phyloP scores from a whole-genome alignment of 225 moss, liverwort and hornwort species.

The Sphagnum contortum region DNA sequence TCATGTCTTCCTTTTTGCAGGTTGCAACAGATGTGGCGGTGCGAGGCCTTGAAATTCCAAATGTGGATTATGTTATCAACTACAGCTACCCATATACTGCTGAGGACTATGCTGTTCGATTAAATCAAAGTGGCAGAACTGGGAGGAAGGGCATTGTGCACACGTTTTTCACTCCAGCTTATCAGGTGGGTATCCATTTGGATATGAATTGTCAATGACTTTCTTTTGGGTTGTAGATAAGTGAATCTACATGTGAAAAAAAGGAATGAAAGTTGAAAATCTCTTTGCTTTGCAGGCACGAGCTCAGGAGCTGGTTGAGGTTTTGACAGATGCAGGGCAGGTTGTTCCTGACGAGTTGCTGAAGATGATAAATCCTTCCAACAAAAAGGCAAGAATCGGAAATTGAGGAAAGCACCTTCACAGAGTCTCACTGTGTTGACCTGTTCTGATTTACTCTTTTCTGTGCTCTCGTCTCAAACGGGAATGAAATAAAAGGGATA shows the following conservation, averaged over 20 bases:
- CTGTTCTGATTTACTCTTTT: too few species aligned
- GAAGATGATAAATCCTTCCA: constrained; percentile 30
- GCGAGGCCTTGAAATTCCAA: constrained; percentile 62
- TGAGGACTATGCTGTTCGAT: constrained; percentile 58
- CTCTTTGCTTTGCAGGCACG: constrained; percentile 21
- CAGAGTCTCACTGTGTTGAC: too few species aligned
- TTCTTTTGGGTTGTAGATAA: too few species aligned
- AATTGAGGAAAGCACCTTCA: too few species aligned
- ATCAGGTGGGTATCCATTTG: constrained; percentile 21
- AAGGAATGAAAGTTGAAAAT: too few species aligned
- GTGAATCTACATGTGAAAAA: too few species aligned
- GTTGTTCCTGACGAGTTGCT: constrained; percentile 71
- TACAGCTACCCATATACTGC: constrained; percentile 65
- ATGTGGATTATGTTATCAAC: constrained; percentile 75
- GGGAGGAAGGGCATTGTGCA: constrained; percentile 66
- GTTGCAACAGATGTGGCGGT: constrained; percentile 74
- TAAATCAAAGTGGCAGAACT: constrained; percentile 47
- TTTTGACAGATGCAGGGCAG: constrained; percentile 78
- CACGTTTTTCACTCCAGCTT: constrained; percentile 54
- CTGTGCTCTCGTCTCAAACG: too few species aligned
- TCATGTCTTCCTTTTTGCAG: constrained; percentile 8
- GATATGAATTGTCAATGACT: too few species aligned
- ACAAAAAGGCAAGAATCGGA: too few species aligned
- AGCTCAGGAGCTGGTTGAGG: constrained; percentile 92
- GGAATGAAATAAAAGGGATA: too few species aligned